Conservation (phyloP, 2,329 filamentous ascomycete species). For the Aspergillus flavus region DNA sequence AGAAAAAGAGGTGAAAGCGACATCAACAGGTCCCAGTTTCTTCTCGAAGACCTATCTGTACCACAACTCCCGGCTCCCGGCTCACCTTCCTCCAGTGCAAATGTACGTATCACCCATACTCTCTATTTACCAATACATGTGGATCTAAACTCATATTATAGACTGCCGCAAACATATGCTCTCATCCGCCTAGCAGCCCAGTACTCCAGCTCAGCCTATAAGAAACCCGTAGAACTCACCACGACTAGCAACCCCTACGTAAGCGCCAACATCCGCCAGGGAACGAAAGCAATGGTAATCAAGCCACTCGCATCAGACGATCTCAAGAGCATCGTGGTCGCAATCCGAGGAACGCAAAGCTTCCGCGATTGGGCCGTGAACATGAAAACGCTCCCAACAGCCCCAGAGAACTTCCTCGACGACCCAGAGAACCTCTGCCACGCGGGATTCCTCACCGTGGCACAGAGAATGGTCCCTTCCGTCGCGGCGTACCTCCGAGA, state of each 20-base stretch:
- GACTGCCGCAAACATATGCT: constrained; percentile 74
- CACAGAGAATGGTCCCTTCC: constrained; percentile 72
- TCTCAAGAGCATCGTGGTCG: constrained; percentile 78
- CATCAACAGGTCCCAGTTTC: constrained; percentile 48
- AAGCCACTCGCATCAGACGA: constrained; percentile 79
- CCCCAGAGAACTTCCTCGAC: constrained; percentile 72
- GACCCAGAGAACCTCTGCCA: constrained; percentile 78
- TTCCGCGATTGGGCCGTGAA: constrained; percentile 90
- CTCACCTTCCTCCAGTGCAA: constrained; percentile 66
- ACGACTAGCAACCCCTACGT: constrained; percentile 54
- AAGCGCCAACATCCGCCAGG: constrained; percentile 68
- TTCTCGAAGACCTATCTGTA: constrained; percentile 80
- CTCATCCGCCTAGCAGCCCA: constrained; percentile 77
- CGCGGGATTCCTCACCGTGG: constrained; percentile 75
- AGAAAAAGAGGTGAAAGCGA: background rate
- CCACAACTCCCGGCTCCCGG: constrained; percentile 73
- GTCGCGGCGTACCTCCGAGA: constrained; percentile 71
- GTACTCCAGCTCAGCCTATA: constrained; percentile 75
- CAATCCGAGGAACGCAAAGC: constrained; percentile 76
- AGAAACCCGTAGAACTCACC: background rate
- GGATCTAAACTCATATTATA: constrained; percentile 29
- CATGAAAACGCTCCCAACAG: constrained; percentile 67
- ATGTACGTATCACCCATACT: constrained; percentile 53
- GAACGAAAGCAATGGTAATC: constrained; percentile 84
- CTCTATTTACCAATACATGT: background rate